Conservation (phyloP, 2,329 filamentous ascomycete species). For the Diplocarpon mali region DNA sequence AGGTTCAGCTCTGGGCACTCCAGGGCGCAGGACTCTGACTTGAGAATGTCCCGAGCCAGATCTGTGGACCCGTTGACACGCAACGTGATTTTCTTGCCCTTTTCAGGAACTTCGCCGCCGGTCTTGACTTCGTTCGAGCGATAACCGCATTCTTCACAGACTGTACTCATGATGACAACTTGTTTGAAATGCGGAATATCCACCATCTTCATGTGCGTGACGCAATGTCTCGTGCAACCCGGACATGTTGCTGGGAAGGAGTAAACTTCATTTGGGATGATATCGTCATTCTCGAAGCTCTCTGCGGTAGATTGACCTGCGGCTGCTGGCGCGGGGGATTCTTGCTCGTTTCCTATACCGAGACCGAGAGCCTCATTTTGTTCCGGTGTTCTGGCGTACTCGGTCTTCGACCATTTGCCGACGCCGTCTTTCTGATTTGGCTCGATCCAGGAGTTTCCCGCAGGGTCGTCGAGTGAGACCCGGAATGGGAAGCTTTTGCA, state of each 20-base stretch:
- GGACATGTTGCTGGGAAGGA: slow-evolving; percentile 86
- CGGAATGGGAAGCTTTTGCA: slow-evolving; percentile 79
- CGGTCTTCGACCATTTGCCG: slow-evolving; percentile 81
- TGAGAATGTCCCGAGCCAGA: slow-evolving; percentile 85
- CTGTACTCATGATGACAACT: slow-evolving; percentile 89
- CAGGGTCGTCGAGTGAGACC: slow-evolving; percentile 76
- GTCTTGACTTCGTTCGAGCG: slow-evolving; percentile 97
- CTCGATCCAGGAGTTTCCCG: slow-evolving; percentile 94
- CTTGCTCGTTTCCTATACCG: slow-evolving; percentile 47
- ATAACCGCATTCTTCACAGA: slow-evolving; percentile 87
- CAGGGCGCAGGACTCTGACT: slow-evolving; percentile 84
- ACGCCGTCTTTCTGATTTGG: slow-evolving; percentile 68
- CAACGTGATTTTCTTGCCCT: slow-evolving; percentile 75
- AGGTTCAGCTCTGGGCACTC: slow-evolving; percentile 80
- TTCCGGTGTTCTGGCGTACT: slow-evolving; percentile 71
- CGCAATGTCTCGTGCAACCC: slow-evolving; percentile 75
- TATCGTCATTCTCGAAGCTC: slow-evolving; percentile 52
- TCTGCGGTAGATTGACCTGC: slow-evolving; percentile 31
- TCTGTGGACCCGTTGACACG: slow-evolving; percentile 59
- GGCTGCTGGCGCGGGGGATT: slow-evolving; percentile 38
- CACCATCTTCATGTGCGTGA: slow-evolving; percentile 97
- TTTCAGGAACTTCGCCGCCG: slow-evolving; percentile 78
- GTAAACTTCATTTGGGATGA: slow-evolving; percentile 87
- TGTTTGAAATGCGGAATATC: slow-evolving; percentile 98
- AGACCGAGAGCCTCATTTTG: slow-evolving; percentile 84